phyloP scores from a whole-genome alignment of 805 yeast genomes.

The Cyberlindnera nakhonratchasimensis region DNA sequence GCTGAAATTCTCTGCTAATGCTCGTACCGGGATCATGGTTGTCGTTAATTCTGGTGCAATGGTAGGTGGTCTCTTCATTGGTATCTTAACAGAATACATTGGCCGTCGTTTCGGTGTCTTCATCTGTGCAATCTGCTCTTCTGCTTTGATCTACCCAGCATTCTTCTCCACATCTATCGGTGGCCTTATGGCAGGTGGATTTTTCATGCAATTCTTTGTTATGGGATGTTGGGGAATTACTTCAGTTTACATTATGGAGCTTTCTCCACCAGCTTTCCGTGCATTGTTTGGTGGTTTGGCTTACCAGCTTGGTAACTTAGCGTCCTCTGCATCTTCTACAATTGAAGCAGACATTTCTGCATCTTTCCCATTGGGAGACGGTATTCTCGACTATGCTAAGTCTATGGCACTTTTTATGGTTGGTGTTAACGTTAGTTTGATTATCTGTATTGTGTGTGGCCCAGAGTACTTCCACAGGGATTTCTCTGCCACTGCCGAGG shows the following conservation, averaged over 20 bases:
- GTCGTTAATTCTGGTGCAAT: constrained; percentile 69
- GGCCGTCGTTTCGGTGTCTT: constrained; percentile 62
- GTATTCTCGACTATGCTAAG: constrained; percentile 55
- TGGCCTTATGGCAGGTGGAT: constrained; percentile 55
- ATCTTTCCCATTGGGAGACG: constrained; percentile 26
- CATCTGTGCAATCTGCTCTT: constrained; percentile 48
- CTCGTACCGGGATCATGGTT: constrained; percentile 55
- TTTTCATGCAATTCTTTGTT: constrained; percentile 61
- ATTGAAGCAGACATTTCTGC: constrained; percentile 49
- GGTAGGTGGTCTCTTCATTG: constrained; percentile 58
- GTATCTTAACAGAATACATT: constrained; percentile 50
- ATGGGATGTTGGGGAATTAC: constrained; percentile 76
- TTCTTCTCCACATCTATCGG: constrained; percentile 35
- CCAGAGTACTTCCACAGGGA: constrained; percentile 50
- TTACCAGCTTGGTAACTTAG: constrained; percentile 35
- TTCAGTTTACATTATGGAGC: constrained; percentile 63
- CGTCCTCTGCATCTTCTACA: constrained; percentile 54
- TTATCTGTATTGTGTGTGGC: constrained; percentile 48
- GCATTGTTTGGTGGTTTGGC: constrained; percentile 59
- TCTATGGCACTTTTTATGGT: constrained; percentile 71
- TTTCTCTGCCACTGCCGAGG: constrained; percentile 25
- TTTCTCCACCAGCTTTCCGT: constrained; percentile 61
- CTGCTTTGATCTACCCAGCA: constrained; percentile 61
- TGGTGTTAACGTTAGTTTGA: constrained; percentile 52
- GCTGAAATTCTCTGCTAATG: constrained; percentile 41